Evolutionary conservation across 2,329 filamentous ascomycete genomes (phyloP).

Genomic region (Monilinia laxa): DNA sequence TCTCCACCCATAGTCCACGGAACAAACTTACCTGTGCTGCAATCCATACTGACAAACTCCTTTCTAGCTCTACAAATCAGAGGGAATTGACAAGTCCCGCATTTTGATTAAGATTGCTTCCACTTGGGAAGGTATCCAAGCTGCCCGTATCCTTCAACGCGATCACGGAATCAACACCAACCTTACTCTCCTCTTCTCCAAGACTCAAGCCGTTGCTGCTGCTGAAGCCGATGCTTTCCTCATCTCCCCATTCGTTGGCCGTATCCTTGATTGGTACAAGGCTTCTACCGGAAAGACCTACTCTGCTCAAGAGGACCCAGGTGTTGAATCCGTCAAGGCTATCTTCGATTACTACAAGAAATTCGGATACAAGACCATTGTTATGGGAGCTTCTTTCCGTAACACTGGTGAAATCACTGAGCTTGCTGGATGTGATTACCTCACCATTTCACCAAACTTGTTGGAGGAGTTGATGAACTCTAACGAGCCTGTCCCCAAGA

Average conservation of each 20-base stretch:
- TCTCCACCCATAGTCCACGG: not conserved
- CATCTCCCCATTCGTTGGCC: conserved; percentile 98
- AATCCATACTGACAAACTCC: not conserved
- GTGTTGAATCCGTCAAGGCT: conserved; percentile 86
- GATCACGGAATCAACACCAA: conserved; percentile 98
- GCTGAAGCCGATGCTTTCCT: conserved; percentile 95
- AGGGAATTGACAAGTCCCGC: conserved; percentile 90
- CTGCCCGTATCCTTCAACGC: conserved; percentile 91
- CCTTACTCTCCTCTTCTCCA: conserved; percentile 98
- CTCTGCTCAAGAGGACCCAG: conserved; percentile 85
- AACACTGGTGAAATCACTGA: conserved; percentile 96
- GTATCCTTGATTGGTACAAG: conserved; percentile 99
- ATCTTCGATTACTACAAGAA: conserved; percentile 99
- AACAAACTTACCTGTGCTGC: not conserved
- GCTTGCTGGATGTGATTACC: conserved; percentile 96
- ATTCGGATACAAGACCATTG: conserved; percentile 97
- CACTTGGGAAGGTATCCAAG: conserved; percentile 99
- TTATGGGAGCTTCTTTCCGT: conserved; percentile 99
- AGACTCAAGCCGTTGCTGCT: conserved; percentile 89
- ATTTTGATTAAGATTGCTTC: conserved; percentile 98
- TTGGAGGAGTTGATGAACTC: conserved; percentile 94
- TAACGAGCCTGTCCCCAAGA: conserved; percentile 77
- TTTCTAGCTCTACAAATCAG: conserved; percentile 83
- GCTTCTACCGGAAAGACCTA: conserved; percentile 91
- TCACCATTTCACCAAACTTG: conserved; percentile 96